phyloP scores from a whole-genome alignment of 2,329 filamentous ascomycete species.

The Penicillium capsulatum region DNA sequence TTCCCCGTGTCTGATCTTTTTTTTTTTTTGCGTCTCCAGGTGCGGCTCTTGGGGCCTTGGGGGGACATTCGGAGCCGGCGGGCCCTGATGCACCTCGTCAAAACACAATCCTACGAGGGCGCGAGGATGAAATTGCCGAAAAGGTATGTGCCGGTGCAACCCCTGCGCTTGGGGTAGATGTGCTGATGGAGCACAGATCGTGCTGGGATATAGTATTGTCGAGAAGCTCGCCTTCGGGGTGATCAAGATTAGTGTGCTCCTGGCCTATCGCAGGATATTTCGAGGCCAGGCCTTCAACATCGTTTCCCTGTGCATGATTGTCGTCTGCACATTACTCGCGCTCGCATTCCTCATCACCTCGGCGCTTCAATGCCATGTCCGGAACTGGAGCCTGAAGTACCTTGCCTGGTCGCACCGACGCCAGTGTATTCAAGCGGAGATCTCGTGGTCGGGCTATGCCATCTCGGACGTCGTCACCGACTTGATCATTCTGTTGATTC shows the following conservation, averaged over 20 bases:
- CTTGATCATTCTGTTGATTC: constrained; percentile 6
- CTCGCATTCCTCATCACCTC: constrained; percentile 12
- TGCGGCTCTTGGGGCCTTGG: constrained; percentile 6
- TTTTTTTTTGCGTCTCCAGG: too few relatives aligned
- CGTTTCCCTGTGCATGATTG: constrained; percentile 8
- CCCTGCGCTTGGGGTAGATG: not conserved
- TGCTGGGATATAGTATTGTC: constrained; percentile 4
- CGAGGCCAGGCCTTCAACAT: constrained; percentile 2
- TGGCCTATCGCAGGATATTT: constrained; percentile 9
- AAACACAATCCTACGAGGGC: constrained; percentile 7
- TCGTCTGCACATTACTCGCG: constrained; percentile 2
- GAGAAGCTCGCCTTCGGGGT: constrained; percentile 12
- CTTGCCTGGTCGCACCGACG: constrained; percentile 7
- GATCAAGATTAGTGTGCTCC: constrained; percentile 11
- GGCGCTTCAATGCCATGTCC: constrained; percentile 8
- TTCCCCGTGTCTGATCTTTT: too few relatives aligned
- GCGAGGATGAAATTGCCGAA: constrained; percentile 8
- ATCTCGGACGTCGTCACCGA: constrained; percentile 10
- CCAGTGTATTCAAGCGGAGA: constrained; percentile 8
- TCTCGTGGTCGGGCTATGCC: constrained; percentile 10
- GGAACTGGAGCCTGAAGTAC: constrained; percentile 10
- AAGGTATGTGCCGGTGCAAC: constrained; percentile 1
- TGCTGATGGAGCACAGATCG: not conserved
- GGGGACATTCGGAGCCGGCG: constrained; percentile 7
- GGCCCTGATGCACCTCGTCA: constrained; percentile 3